Conservation (phyloP, 345 rosid species). For the Salix viminalis region DNA sequence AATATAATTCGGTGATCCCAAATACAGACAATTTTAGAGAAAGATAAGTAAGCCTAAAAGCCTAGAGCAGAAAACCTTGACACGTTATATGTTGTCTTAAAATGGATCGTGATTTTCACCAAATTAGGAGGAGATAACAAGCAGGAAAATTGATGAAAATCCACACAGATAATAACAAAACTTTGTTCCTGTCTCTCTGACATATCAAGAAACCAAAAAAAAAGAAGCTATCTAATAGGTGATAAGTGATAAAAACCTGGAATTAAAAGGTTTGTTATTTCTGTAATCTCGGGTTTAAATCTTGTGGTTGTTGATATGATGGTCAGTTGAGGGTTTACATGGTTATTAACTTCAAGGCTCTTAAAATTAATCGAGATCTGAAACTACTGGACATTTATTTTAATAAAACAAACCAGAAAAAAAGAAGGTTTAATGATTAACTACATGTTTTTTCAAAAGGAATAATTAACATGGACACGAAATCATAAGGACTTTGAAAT, state of each 20-base stretch:
- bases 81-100: not conserved
- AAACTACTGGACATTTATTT: too few species aligned
- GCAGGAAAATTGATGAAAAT: not conserved
- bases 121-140: not conserved
- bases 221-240: too few species aligned
- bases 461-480: not conserved
- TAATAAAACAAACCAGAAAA: too few species aligned
- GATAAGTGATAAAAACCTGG: accelerated
- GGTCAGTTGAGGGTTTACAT: accelerated
- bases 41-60: not conserved
- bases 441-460: too few species aligned
- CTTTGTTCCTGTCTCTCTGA: not conserved
- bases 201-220: not conserved
- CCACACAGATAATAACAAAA: not conserved
- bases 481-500: not conserved
- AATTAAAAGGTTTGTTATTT: too few species aligned
- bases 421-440: not conserved
- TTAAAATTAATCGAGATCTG: too few species aligned
- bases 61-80: not conserved
- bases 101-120: not conserved
- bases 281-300: too few species aligned
- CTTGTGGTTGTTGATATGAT: accelerated
- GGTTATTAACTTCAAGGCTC: accelerated
- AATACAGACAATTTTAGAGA: not conserved
- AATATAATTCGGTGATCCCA: not conserved